Evolutionary conservation across 1,284 basidiomycete species (phyloP).

Genomic region (Ceratobasidium sp.): DNA sequence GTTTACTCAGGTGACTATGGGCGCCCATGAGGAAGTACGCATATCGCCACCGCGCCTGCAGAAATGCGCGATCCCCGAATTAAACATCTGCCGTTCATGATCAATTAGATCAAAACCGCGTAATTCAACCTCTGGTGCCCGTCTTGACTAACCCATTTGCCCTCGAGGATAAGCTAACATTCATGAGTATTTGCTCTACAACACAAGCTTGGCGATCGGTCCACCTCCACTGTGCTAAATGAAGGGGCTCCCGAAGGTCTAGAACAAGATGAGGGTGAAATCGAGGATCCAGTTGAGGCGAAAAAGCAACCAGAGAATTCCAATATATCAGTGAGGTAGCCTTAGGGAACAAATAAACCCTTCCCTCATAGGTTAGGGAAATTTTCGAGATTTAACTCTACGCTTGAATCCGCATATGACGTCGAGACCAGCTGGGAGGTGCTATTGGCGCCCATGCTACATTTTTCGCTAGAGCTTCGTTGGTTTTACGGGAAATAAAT

Average conservation of each 20-base stretch:
- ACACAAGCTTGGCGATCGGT: constrained; percentile 11
- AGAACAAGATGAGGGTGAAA: constrained; percentile 31
- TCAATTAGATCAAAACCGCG: too few species aligned
- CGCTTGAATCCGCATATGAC: neutral
- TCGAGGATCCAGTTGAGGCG: constrained; percentile 12
- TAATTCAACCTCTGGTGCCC: too few species aligned
- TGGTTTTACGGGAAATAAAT: neutral
- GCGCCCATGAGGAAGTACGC: too few species aligned
- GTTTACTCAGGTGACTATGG: too few species aligned
- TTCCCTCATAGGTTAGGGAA: neutral
- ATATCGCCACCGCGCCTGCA: too few species aligned
- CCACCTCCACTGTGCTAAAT: neutral
- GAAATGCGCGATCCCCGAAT: too few species aligned
- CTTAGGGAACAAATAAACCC: constrained; percentile 19
- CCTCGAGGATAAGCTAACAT: too few species aligned
- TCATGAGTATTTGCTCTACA: constrained; percentile 6
- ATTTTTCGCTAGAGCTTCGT: neutral
- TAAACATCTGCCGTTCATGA: too few species aligned
- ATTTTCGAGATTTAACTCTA: neutral
- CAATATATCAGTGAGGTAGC: neutral
- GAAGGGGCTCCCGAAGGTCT: constrained; percentile 4
- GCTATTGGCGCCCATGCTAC: neutral
- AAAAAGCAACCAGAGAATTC: constrained; percentile 5
- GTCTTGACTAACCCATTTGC: too few species aligned
- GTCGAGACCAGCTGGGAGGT: neutral